Base-by-base conservation (phyloP, 2,329 filamentous ascomycete species). In the Blastomyces emzantsi region DNA sequence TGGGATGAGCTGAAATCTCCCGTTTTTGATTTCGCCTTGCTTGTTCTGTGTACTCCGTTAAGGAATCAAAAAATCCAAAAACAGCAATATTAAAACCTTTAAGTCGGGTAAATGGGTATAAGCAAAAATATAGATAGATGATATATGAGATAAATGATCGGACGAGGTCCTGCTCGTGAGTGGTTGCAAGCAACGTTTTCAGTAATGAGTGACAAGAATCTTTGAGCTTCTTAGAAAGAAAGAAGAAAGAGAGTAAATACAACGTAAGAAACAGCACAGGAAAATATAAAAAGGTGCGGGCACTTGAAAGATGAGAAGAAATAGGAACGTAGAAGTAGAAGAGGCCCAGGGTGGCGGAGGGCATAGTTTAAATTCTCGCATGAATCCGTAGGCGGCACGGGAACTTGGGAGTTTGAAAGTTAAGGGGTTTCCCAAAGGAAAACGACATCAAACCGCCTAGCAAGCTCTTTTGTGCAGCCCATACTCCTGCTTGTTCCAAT, bases 21-120 rank as follows among this genome's bases (percentile, higher is more conserved):
- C 39, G 52, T 28, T 58, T 45, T 64, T 30, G 57, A 55, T 55
- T 39, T 57, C 17, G n/a, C 43, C 43, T 49, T 47, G 30, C 15
- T 30, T 47, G 9, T 25, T 13, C 36, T 25, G 33, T 4, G 33
- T 39, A 25, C 9, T 60, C 15, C 41, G 57, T 47, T 41, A 62
- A 60, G 64, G 67, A 70, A 68, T 73, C 70, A 69, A 70, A 49
- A 68, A 45, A 43, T 43, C 70, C 70, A 67, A 69, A 70, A 69
- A 67, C 63, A 51, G 43, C 41, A 49, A 22, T 43, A 62, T 52
- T 62, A 58, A 54, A 25, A 64, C 55, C 51, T 55, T 41, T 25
- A 65, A 65, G 30, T 45, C 22, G 59, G 58, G 49, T 60, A 49
- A n/a, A 59, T 19, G 15, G 19, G 41, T 57, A 57, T 57, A 57